Evolutionary conservation across 1,284 basidiomycete species (phyloP).

Genomic region (Cystobasidium sp.): DNA sequence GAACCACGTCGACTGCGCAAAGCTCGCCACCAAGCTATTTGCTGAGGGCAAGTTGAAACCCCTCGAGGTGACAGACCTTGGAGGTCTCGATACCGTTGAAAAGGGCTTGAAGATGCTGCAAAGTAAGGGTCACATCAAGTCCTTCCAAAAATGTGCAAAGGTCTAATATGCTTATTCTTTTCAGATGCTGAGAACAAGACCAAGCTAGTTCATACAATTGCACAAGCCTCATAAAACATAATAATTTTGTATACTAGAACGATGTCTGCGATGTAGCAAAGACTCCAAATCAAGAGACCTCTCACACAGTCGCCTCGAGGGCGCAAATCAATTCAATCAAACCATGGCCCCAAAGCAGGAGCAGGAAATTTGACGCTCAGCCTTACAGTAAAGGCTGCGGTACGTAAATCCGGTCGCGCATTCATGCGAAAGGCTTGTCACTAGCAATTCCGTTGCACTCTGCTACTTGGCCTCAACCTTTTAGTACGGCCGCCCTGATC

Average conservation of each 20-base stretch:
- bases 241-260: no score
- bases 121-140: not conserved
- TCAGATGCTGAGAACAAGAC: constrained; percentile 16
- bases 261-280: no score
- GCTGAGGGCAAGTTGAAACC: constrained; percentile 46
- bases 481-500: constrained; percentile 57
- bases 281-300: no score
- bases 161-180: not conserved
- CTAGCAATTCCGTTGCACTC: not conserved
- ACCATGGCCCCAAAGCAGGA: no score
- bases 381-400: no score
- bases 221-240: not conserved
- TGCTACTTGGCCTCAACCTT: constrained; percentile 7
- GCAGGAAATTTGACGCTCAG: no score
- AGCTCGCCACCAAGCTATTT: constrained; percentile 44
- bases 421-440: no score
- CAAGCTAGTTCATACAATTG: constrained; percentile 32
- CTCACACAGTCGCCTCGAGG: no score
- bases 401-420: no score
- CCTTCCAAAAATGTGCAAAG: no score
- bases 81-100: constrained; percentile 47
- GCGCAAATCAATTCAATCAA: no score
- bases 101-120: constrained; percentile 49
- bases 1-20: constrained; percentile 33
- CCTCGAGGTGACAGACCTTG: constrained; percentile 46